Evolutionary conservation across 805 yeast genomes (phyloP), one percentile per base, ranked within the genome.

Genomic region (Kuraishia capsulata): DNA sequence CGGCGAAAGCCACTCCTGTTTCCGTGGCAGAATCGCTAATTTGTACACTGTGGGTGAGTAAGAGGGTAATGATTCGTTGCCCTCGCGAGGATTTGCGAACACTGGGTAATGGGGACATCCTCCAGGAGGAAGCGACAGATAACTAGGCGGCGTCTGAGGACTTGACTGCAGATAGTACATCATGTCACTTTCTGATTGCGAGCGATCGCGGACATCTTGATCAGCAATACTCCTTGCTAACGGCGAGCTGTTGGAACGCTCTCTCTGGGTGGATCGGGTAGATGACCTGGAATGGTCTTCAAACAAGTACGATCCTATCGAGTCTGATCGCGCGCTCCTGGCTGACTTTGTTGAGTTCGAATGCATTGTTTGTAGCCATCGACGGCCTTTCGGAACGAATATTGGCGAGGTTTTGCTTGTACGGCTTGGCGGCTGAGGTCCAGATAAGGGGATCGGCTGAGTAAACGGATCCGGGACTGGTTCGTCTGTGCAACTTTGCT

Each of bases 1-100:
- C 0, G 96, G 96, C 3, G 85, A 70, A 2, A 75, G 44, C 81
- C 88, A 77, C 56, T 88, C 96, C 35, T 70, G 50, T 52, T 88
- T 89, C 48, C 88, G 65, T 5, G 71, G 54, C 1, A 81, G 68
- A 1, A 72, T 49, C 0, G 85, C 79, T 3, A 76, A 51, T 38
- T 76, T 71, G 46, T 75, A 69, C 1, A 82, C 75, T 0, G 94
- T 70, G 0, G 96, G 82, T 0, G 70, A 37, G 54, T 86, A 85
- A 0, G 42, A 39, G 1, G 97, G 97, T 4, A 83, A 70, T 2
- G 23, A 29, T 34, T 76, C 80, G 20, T 46, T 38, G 3, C 59
- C 62, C 39, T 51, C 60, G 3, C 39, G 33, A 3, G 31, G 33
- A 28, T 59, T 45, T 1, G 62, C 54, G 38, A 46, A 55, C 2